Conservation (phyloP, 768 basidiomycete species). For the Mycena epipterygia region DNA sequence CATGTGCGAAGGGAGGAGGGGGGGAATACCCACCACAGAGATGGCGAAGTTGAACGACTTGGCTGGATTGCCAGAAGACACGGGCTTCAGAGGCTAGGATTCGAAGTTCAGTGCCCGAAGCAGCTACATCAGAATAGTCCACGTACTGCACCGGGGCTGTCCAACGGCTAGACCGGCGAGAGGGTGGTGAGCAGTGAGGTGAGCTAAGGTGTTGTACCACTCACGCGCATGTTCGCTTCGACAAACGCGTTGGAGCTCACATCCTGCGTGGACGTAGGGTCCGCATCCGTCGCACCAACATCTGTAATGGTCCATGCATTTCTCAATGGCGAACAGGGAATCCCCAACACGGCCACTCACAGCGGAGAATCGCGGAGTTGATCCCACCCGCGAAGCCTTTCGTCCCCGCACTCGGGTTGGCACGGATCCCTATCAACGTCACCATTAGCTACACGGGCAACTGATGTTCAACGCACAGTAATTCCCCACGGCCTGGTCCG, state of each 20-base stretch:
- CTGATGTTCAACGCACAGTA: constrained; percentile 47
- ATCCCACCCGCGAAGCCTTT: constrained; percentile 52
- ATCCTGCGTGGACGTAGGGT: constrained; percentile 50
- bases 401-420: constrained; percentile 41
- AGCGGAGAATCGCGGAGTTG: constrained; percentile 69
- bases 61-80: too few species aligned
- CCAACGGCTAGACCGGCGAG: constrained; percentile 2
- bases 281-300: constrained; percentile 50
- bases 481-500: constrained; percentile 53
- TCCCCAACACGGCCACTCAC: constrained; percentile 34
- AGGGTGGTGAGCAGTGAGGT: not conserved
- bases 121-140: not conserved
- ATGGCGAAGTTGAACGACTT: too few species aligned
- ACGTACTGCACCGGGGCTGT: constrained; percentile 6
- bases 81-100: not conserved
- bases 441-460: not conserved
- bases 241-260: constrained; percentile 41
- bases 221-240: constrained; percentile 42
- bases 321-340: not conserved
- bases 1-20: too few species aligned
- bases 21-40: too few species aligned
- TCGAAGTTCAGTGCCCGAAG: not conserved
- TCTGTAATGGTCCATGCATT: not conserved
- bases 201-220: not conserved
- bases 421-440: constrained; percentile 47